phyloP scores from a whole-genome alignment of 2,329 filamentous ascomycete species.

The Atkinsonella texensis region DNA sequence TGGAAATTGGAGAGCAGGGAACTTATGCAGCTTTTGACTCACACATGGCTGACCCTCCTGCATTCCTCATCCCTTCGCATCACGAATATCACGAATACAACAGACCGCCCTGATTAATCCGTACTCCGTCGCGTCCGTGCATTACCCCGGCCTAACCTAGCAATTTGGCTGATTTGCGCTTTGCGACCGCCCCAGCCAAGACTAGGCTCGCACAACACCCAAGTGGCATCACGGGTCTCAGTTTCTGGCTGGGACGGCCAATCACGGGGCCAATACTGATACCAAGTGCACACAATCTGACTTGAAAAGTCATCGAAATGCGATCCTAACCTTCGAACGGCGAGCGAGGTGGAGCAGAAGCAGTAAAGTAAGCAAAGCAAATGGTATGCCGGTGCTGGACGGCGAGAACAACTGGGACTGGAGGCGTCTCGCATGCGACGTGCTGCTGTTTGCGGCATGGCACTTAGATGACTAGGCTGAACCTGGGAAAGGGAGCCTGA shows the following conservation, averaged over 20 bases:
- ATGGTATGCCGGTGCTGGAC: neutral
- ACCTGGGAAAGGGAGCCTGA: neutral
- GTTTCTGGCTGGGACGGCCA: neutral
- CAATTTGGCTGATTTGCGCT: neutral
- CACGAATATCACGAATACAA: no score
- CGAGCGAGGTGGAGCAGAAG: neutral
- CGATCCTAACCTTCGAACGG: neutral
- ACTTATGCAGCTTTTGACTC: conserved; percentile 4
- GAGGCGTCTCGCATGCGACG: neutral
- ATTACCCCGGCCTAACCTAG: neutral
- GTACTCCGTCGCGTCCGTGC: no score
- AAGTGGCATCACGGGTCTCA: neutral
- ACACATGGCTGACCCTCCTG: neutral
- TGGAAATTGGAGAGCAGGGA: conserved; percentile 8
- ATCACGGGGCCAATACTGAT: neutral
- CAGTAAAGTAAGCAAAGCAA: neutral
- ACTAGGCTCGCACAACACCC: neutral
- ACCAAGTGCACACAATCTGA: neutral
- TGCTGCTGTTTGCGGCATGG: neutral
- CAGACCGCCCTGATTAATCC: no score
- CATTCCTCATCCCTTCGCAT: conserved; percentile 7
- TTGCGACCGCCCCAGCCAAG: neutral
- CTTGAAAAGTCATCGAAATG: neutral
- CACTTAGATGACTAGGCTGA: neutral
- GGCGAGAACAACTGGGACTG: neutral